These are phyloP conservation scores for Mycena citricolor DNA, from an alignment of 1,284 basidiomycete species.

Conservation along the genomic window DNA sequence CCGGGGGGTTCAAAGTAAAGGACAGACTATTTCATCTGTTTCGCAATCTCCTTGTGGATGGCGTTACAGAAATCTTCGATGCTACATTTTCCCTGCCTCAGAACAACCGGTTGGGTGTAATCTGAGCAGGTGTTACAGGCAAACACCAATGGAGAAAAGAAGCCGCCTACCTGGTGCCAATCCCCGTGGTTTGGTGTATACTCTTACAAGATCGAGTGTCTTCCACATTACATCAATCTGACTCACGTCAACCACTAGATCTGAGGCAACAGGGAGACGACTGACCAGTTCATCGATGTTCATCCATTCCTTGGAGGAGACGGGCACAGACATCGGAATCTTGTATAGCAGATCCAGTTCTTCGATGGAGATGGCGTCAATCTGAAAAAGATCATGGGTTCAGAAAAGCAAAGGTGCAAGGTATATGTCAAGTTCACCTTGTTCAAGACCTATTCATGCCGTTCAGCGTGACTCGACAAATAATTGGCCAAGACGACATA, in stretches of 20 bases:
- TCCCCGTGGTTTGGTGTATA: constrained; percentile 95
- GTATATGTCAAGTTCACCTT: constrained; percentile 47
- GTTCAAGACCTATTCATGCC: constrained; percentile 60
- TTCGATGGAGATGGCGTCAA: constrained; percentile 98
- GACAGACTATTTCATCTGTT: constrained; percentile 87
- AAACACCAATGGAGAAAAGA: not conserved
- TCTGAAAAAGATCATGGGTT: constrained; percentile 57
- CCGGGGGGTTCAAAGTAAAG: not conserved
- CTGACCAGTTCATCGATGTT: constrained; percentile 92
- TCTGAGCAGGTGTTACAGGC: constrained; percentile 42
- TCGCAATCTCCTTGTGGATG: constrained; percentile 90
- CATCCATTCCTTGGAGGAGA: constrained; percentile 92
- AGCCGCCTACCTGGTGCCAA: constrained; percentile 59
- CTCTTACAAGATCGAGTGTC: constrained; percentile 84
- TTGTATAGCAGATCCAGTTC: constrained; percentile 95
- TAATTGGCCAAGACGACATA: constrained; percentile 38
- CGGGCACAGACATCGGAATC: constrained; percentile 94
- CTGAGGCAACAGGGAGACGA: not conserved
- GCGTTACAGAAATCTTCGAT: constrained; percentile 92
- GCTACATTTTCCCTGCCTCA: constrained; percentile 72
- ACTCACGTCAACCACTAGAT: not conserved
- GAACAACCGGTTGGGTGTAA: constrained; percentile 79
- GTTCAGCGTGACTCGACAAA: constrained; percentile 8
- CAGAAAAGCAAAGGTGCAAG: constrained; percentile 13
- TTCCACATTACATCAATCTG: constrained; percentile 78